Evolutionary conservation across 164 flowering plant species (phyloP).

Genomic region (Pachysandra terminalis): DNA sequence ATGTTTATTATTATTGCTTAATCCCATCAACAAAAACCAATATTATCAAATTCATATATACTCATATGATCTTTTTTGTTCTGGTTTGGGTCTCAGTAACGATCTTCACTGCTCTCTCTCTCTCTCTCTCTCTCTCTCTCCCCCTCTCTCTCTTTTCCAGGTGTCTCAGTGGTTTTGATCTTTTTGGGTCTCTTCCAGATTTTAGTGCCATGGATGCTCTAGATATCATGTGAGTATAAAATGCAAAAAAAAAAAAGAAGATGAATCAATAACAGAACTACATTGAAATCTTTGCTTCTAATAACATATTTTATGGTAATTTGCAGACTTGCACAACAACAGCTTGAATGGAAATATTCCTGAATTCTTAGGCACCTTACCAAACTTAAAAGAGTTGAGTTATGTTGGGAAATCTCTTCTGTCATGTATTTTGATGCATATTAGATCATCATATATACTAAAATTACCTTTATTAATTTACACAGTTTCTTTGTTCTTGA

Average conservation of each 20-base stretch:
- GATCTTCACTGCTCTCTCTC: too few relatives aligned
- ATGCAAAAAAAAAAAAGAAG: too few relatives aligned
- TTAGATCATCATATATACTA: too few relatives aligned
- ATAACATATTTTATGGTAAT: neutral
- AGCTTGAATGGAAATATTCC: constrained; percentile 25
- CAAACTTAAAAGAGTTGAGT: constrained; percentile 25
- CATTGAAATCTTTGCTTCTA: neutral
- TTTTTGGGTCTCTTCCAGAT: constrained; percentile 39
- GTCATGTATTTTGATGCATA: neutral
- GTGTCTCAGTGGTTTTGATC: constrained; percentile 26
- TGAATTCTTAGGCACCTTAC: constrained; percentile 25
- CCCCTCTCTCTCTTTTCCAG: constrained; percentile 11
- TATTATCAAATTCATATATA: too few relatives aligned
- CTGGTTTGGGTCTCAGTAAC: too few relatives aligned
- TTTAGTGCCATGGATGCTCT: constrained; percentile 45
- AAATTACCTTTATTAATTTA: neutral
- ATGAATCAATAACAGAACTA: neutral
- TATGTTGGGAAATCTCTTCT: neutral
- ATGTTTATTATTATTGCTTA: too few relatives aligned
- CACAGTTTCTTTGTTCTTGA: neutral
- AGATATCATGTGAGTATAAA: constrained; percentile 32
- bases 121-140: too few relatives aligned
- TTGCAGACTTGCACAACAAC: constrained; percentile 29
- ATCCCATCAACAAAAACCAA: too few relatives aligned
- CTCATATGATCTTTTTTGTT: too few relatives aligned